Base-by-base conservation (phyloP, 768 basidiomycete species). In the Auricularia heimuer region DNA sequence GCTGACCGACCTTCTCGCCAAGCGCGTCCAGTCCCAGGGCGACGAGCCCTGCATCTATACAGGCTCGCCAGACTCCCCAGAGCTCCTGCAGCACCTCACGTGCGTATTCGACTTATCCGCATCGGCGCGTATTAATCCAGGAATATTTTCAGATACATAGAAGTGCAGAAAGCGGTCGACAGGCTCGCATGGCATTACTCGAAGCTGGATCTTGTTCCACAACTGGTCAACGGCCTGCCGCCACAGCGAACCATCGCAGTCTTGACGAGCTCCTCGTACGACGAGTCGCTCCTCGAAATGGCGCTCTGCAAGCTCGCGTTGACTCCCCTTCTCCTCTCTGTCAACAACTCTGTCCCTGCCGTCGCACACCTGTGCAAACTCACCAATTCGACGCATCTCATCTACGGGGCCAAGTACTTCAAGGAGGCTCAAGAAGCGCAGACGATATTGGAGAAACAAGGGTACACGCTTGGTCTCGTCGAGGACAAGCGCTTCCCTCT, bases 271-370 rank as follows among this genome's bases (percentile, higher is more conserved):
- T 77, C 78, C 3, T 74, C 78, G 2, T 73, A 78, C 61, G 77
- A 80, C 67, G 76, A 78, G 62, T 71, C 77, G 2, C 71, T 80
- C 3, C 76, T 80, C 21, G 77, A 79, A 65, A 74, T 79, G 60
- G 78, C 79, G 2, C 74, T 80, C 14, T 73, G 74, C 24, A 79
- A 78, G 68, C 70, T 80, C 62, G 78, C 76, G 29, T 70, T 79
- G 12, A 69, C 75, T 8, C 68, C 78, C 14, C 71, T 80, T 12
- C 69, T 80, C 1, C 65, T 80, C 14, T 79, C 78, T 7, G 74
- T 77, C 64, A 81, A 81, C 73, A 82, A 81, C 70, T 80, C 79
- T 0, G 70, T 77, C 0, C 73, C 79, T 2, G 81, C 81, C 8
- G 71, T 81, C 35, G 79, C 78, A 0, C 78, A 81, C 70, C 71